Conservation (phyloP, 805 yeast genomes). For the Lipomyces anomalus region DNA sequence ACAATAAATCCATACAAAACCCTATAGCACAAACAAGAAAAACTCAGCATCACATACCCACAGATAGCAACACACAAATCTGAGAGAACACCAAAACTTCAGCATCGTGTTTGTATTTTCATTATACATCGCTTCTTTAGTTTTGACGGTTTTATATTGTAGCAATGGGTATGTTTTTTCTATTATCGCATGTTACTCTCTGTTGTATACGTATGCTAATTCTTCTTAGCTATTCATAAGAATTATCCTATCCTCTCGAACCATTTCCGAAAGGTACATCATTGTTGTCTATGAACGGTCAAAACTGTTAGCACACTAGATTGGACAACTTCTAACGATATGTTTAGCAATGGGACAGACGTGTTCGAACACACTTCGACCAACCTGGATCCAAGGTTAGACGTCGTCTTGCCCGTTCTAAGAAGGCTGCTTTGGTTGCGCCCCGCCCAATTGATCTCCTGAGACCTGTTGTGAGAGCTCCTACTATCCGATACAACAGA, state of each 20-base stretch:
- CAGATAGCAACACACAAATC: neutral
- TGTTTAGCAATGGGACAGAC: constrained; percentile 92
- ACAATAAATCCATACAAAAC: too few species aligned
- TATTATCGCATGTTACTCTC: neutral
- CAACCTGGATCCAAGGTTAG: constrained; percentile 99
- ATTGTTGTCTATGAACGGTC: neutral
- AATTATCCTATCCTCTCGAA: constrained; percentile 98
- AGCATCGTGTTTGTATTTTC: neutral
- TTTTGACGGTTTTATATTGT: neutral
- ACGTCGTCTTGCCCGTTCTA: constrained; percentile 90
- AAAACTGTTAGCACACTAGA: neutral
- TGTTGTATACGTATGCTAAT: neutral
- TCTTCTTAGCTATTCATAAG: constrained; percentile 81
- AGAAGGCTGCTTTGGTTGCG: constrained; percentile 90
- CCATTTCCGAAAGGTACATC: constrained; percentile 82
- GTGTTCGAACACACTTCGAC: constrained; percentile 99
- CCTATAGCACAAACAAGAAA: neutral
- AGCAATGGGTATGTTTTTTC: constrained; percentile 19
- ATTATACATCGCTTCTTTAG: neutral
- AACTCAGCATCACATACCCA: constrained; percentile 1
- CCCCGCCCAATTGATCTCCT: constrained; percentile 96
- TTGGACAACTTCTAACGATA: neutral
- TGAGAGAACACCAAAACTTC: neutral
- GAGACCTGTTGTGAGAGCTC: constrained; percentile 98
- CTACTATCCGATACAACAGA: constrained; percentile 98